These are phyloP conservation scores for Pythium folliculosum DNA, from an alignment of 352 stramenopile genomes.

Conservation along the genomic window DNA sequence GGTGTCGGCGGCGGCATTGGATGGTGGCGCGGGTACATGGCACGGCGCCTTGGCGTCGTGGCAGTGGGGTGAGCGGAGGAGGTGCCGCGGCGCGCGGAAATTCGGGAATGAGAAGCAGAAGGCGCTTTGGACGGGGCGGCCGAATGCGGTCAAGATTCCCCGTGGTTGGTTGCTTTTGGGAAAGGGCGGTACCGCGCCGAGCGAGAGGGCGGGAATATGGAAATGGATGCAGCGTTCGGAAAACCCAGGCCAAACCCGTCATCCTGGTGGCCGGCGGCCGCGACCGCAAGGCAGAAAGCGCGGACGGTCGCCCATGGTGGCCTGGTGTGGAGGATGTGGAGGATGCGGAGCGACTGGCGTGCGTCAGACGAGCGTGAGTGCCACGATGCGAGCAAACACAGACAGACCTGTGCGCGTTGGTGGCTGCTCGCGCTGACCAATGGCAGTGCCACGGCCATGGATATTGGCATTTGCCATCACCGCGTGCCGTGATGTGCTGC, in stretches of 20 bases:
- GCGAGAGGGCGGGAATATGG: background rate
- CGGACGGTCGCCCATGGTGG: background rate
- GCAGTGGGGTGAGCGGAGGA: background rate
- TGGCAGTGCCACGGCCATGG: background rate
- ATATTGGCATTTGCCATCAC: background rate
- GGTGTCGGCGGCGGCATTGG: background rate
- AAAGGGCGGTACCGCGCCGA: background rate
- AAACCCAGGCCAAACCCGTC: background rate
- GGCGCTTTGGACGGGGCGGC: background rate
- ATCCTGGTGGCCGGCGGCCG: no score
- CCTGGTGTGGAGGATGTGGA: no score
- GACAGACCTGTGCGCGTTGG: no score
- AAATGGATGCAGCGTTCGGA: background rate
- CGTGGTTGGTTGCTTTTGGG: slow-evolving; percentile 15
- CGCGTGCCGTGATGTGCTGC: background rate
- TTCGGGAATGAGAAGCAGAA: background rate
- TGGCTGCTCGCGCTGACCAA: no score
- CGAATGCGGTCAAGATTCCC: background rate
- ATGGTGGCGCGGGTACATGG: slow-evolving; percentile 8
- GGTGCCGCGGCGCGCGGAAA: background rate
- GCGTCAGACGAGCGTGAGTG: background rate
- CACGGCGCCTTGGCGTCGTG: no score
- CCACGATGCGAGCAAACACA: no score
- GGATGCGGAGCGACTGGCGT: background rate
- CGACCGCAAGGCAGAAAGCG: slow-evolving; percentile 1